Evolutionary conservation across 2,329 filamentous ascomycete genomes (phyloP).

Genomic region (Cladophialophora psammophila): DNA sequence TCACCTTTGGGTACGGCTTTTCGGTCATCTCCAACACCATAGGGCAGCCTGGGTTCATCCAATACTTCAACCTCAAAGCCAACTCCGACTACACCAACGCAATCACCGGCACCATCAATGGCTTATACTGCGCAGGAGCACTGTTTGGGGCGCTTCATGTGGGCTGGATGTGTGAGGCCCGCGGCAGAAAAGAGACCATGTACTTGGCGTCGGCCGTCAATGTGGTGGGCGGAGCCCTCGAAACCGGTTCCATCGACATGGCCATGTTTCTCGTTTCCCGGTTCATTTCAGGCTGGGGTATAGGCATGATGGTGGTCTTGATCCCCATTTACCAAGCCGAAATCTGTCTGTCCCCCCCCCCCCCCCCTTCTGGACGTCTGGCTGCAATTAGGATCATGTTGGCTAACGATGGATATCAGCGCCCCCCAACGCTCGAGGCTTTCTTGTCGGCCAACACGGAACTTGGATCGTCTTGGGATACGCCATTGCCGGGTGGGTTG

Average conservation of each 20-base stretch:
- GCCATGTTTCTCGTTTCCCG: constrained; percentile 36
- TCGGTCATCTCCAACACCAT: constrained; percentile 62
- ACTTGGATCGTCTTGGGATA: constrained; percentile 59
- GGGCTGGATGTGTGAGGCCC: constrained; percentile 33
- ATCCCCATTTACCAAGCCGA: constrained; percentile 34
- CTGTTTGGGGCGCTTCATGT: constrained; percentile 31
- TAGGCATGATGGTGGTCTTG: constrained; percentile 35
- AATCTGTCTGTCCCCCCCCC: constrained; percentile 43
- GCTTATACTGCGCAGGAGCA: constrained; percentile 33
- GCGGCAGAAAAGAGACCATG: constrained; percentile 34
- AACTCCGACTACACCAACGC: constrained; percentile 46
- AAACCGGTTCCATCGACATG: constrained; percentile 32
- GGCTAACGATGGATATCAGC: constrained; percentile 16
- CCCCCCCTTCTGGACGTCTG: neutral
- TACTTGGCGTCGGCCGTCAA: constrained; percentile 31
- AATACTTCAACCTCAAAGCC: constrained; percentile 54
- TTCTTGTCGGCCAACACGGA: constrained; percentile 56
- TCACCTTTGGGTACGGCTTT: constrained; percentile 60
- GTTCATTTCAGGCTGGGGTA: constrained; percentile 33
- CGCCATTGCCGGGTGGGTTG: constrained; percentile 55
- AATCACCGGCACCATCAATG: constrained; percentile 45
- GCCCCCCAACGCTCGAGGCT: constrained; percentile 47
- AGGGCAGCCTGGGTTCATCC: constrained; percentile 61
- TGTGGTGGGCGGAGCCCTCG: constrained; percentile 33
- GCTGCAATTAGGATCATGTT: neutral